A percentile compares a stretch with the other conserved stretches of the same genome.
Conservation (phyloP, 192 early-diverging fungal species). For the Podochytrium sp. region DNA sequence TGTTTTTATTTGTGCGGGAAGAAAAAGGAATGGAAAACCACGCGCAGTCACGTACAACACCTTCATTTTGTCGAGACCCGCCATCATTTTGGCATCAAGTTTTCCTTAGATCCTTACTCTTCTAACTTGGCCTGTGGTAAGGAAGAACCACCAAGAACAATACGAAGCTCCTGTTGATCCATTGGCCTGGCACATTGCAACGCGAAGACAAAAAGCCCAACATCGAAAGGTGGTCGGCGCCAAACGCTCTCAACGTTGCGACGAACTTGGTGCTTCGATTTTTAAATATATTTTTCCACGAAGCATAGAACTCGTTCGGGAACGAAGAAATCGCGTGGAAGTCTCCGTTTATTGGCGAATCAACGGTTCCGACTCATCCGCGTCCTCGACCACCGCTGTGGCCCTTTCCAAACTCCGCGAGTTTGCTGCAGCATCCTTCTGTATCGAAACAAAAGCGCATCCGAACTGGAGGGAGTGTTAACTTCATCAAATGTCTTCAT, state of each 20-base stretch:
- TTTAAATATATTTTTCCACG: too few species aligned
- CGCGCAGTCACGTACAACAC: too few species aligned
- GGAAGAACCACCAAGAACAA: neutral
- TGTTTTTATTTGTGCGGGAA: neutral
- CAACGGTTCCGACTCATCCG: too few species aligned
- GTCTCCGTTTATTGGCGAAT: too few species aligned
- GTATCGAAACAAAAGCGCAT: neutral
- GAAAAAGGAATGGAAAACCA: too few species aligned
- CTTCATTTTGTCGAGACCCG: slow-evolving; percentile 9
- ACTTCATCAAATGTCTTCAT: neutral
- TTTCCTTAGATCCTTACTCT: slow-evolving; percentile 51
- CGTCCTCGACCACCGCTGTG: too few species aligned
- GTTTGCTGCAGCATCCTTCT: slow-evolving; percentile 25
- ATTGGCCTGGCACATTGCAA: slow-evolving; percentile 40
- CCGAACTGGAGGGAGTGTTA: neutral
- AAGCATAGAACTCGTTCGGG: too few species aligned
- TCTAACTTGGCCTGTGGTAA: slow-evolving; percentile 28
- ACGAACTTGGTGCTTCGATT: too few species aligned
- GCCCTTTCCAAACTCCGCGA: slow-evolving; percentile 24
- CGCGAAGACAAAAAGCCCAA: slow-evolving; percentile 15
- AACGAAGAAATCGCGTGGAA: too few species aligned
- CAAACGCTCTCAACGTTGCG: too few species aligned
- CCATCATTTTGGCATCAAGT: slow-evolving; percentile 61
- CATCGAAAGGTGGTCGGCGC: too few species aligned
- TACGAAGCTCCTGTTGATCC: slow-evolving; percentile 38